These are phyloP conservation scores for Vitis hybrid DNA, from an alignment of 177 flowering plant species.

Conservation along the genomic window DNA sequence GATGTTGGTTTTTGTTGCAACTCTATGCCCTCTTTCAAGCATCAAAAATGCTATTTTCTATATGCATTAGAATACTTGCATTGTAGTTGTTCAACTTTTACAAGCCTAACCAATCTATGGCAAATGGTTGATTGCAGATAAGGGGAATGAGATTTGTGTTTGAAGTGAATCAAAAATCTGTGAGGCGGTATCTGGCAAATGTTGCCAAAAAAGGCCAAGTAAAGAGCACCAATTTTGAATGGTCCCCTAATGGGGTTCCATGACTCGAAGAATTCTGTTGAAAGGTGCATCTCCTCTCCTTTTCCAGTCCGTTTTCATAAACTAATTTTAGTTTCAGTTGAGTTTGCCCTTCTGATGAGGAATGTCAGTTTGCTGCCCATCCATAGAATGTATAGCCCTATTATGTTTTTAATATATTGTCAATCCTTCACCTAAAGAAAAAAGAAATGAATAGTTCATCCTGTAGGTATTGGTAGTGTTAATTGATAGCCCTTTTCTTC, in stretches of 20 bases:
- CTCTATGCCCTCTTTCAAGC: too few relatives aligned
- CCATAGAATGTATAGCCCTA: not conserved
- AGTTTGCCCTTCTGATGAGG: not conserved
- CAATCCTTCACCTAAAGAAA: too few relatives aligned
- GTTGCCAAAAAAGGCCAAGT: conserved; percentile 14
- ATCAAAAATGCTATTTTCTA: not conserved
- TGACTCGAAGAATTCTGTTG: not conserved
- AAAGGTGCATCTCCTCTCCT: not conserved
- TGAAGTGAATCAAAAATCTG: conserved; percentile 42
- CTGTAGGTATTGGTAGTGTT: too few relatives aligned
- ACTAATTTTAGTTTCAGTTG: not conserved
- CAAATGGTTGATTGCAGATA: conserved; percentile 45
- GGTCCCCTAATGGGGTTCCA: conserved; percentile 21
- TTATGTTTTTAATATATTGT: not conserved
- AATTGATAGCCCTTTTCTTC: too few relatives aligned
- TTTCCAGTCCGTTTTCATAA: not conserved
- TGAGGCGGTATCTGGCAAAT: conserved; percentile 34
- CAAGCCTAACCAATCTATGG: not conserved
- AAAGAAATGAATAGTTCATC: too few relatives aligned
- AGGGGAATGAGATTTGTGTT: conserved; percentile 60
- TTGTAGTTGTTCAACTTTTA: not conserved
- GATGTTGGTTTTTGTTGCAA: too few relatives aligned
- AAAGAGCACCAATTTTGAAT: conserved; percentile 22
- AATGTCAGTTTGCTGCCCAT: not conserved
- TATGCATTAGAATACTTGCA: not conserved